Base-by-base conservation (phyloP, 106 monocot genomes). In the Dioscorea alata region DNA sequence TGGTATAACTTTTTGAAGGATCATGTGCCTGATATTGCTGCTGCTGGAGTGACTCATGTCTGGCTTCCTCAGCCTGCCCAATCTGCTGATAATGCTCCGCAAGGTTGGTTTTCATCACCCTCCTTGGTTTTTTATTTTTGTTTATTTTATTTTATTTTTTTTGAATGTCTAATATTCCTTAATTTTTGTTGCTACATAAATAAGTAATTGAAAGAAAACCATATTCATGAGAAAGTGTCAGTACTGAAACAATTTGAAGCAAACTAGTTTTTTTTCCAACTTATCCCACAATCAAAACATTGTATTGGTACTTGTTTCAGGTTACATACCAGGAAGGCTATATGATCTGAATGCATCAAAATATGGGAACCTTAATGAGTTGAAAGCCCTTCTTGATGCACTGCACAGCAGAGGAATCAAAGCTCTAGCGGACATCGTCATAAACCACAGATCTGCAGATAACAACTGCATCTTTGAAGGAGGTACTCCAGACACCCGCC, bases 11-110 rank as follows among this genome's bases (percentile, higher is more conserved):
- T 70, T 13, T 18, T 90, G 67, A 75, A 71, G 71, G 61, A 66
- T 8, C 58, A 67, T 20, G 80, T 86, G 14, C 57, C 64, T 9
- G 77, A 80, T 18, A 80, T 90, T 12, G 80, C 80, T 21, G 60
- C 15, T 2, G 58, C 78, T 21, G 80, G 83, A 2, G 80, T 74
- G 33, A 81, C 90, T 9, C 78, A 83, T 49, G 86, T 90, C 33
- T 90, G 90, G 90, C 86, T 90, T 18, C 90, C 90, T 60, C 90
- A 86, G 10, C 69, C 90, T 60, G 81, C 90, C 0, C 81, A 86
- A 12, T 90, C 90, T 4, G 76, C 86, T 28, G 48, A 73, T n/a
- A 70, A 72, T 28, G 28, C 28, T 28, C 28, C 28, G 19, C 90
- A 90, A 86, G 90, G 90, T 82, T 31, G 14, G 24, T 6, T 8